phyloP scores from a whole-genome alignment of 352 stramenopile species.

The Phytophthora pini region DNA sequence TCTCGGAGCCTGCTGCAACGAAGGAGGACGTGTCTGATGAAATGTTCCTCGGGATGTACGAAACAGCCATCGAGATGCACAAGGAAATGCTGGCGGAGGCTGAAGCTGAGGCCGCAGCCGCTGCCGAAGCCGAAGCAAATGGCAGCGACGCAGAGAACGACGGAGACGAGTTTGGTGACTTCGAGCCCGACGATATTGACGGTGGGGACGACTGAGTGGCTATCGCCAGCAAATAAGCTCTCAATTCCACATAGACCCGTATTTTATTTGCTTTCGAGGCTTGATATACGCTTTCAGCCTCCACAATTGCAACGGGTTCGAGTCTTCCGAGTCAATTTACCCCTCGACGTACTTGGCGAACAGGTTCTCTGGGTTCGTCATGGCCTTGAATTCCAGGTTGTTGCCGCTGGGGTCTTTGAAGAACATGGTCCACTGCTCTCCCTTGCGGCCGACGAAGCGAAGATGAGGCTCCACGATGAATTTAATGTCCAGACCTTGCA shows the following conservation, averaged over 20 bases:
- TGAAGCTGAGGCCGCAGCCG: constrained; percentile 38
- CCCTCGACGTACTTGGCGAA: constrained; percentile 98
- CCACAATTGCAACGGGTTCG: background rate
- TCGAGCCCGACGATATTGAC: constrained; percentile 59
- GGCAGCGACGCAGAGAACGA: constrained; percentile 41
- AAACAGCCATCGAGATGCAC: constrained; percentile 88
- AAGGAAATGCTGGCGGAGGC: constrained; percentile 62
- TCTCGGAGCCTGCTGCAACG: constrained; percentile 52
- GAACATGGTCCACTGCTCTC: constrained; percentile 99
- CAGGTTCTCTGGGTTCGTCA: constrained; percentile 96
- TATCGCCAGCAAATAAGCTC: constrained; percentile 8
- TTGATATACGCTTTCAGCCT: background rate
- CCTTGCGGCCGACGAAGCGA: constrained; percentile 93
- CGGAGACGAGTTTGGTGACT: constrained; percentile 57
- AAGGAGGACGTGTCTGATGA: constrained; percentile 67
- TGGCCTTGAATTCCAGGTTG: constrained; percentile 99
- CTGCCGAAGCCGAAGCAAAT: constrained; percentile 37
- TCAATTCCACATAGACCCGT: constrained; percentile 30
- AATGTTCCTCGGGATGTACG: constrained; percentile 91
- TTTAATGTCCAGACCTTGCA: constrained; percentile 79
- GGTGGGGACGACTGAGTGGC: constrained; percentile 50
- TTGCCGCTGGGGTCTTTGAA: constrained; percentile 98
- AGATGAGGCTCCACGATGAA: constrained; percentile 98
- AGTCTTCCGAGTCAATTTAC: constrained; percentile 27
- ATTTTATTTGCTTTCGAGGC: constrained; percentile 25